A percentile compares a stretch with the other conserved stretches of the same genome.
phyloP scores from a whole-genome alignment of 495 filamentous ascomycete genomes.

The Wilcoxina mikolae region DNA sequence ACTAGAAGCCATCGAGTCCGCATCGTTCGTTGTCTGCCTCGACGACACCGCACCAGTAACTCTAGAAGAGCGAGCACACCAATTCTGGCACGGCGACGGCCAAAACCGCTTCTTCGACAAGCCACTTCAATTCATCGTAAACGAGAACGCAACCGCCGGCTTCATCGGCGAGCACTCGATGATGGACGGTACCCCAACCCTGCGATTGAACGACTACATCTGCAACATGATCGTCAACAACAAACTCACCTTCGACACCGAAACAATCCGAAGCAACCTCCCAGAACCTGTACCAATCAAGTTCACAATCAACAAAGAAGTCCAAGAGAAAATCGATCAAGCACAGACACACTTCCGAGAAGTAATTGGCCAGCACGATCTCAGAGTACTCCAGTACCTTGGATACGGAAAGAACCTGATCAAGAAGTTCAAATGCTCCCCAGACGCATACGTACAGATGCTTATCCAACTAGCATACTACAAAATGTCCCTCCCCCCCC shows the following conservation, averaged over 20 bases:
- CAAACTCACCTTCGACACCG: slow-evolving; percentile 70
- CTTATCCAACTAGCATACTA: slow-evolving; percentile 96
- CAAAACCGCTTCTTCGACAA: slow-evolving; percentile 97
- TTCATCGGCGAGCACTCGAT: slow-evolving; percentile 99
- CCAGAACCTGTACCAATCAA: slow-evolving; percentile 62
- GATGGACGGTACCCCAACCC: slow-evolving; percentile 99
- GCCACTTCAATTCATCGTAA: slow-evolving; percentile 93
- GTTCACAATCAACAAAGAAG: slow-evolving; percentile 59
- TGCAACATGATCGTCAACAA: slow-evolving; percentile 80
- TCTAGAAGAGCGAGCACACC: slow-evolving; percentile 83
- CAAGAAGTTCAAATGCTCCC: slow-evolving; percentile 98
- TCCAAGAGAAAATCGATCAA: slow-evolving; percentile 57
- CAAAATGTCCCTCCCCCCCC: slow-evolving; percentile 52
- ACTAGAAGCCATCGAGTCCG: slow-evolving; percentile 71
- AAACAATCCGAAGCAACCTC: slow-evolving; percentile 62
- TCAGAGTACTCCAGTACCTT: slow-evolving; percentile 86
- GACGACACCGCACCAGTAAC: slow-evolving; percentile 89
- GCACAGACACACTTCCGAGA: slow-evolving; percentile 61
- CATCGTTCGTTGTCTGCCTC: slow-evolving; percentile 83
- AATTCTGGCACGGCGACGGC: slow-evolving; percentile 98
- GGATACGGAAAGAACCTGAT: slow-evolving; percentile 97
- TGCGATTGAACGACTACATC: slow-evolving; percentile 86
- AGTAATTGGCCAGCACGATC: slow-evolving; percentile 74
- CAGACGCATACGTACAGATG: slow-evolving; percentile 97
- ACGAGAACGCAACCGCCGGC: slow-evolving; percentile 93